phyloP scores from a whole-genome alignment of 1,284 basidiomycete species.

The Sanghuangporus weigelae region DNA sequence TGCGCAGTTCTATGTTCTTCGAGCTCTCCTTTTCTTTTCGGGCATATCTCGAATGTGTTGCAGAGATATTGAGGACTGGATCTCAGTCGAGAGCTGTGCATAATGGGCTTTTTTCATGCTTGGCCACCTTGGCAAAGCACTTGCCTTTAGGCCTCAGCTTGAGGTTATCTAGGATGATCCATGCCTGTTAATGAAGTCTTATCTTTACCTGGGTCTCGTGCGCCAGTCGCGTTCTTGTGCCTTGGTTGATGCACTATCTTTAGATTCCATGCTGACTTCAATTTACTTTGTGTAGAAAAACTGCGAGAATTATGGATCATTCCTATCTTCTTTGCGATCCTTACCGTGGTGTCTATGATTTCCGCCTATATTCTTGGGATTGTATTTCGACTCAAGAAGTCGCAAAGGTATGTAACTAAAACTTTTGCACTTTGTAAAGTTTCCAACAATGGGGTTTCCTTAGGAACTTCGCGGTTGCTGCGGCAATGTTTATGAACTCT shows the following conservation, averaged over 20 bases:
- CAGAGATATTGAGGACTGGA: not conserved
- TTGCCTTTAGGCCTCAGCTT: no score
- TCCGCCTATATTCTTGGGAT: conserved; percentile 47
- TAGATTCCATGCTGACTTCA: not conserved
- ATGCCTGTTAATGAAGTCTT: no score
- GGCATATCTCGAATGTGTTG: not conserved
- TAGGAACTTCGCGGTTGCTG: conserved; percentile 82
- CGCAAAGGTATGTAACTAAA: conserved; percentile 48
- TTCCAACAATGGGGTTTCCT: not conserved
- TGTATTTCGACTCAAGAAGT: conserved; percentile 49
- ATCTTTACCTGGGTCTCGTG: no score
- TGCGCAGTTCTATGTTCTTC: not conserved
- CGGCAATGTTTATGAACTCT: conserved; percentile 87
- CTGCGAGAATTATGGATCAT: conserved; percentile 89
- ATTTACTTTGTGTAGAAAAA: conserved; percentile 49
- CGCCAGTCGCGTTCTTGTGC: no score
- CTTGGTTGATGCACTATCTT: no score
- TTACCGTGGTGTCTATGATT: conserved; percentile 60
- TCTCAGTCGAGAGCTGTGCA: not conserved
- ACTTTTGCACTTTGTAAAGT: not conserved
- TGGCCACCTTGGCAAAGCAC: no score
- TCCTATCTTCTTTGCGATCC: conserved; percentile 74
- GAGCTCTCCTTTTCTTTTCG: not conserved
- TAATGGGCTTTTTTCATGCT: no score
- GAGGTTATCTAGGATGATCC: no score